Percentiles rank a stretch among this genome's conserved stretches.
Evolutionary conservation across 805 yeast genomes (phyloP).

Genomic region (Candida vaughaniae): DNA sequence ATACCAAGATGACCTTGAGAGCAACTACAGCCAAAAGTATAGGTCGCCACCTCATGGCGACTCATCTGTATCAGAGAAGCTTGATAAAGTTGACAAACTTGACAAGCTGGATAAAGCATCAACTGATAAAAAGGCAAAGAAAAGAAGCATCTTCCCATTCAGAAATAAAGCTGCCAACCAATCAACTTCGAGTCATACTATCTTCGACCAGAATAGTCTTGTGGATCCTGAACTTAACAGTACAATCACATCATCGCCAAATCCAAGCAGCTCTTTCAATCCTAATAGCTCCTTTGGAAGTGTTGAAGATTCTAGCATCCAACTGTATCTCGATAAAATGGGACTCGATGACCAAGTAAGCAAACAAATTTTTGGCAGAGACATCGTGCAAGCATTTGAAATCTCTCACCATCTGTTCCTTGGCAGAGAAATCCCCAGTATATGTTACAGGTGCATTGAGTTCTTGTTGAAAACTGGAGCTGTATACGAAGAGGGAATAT

Average conservation of each 20-base stretch:
- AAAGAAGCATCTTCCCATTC: constrained; percentile 62
- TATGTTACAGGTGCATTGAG: constrained; percentile 72
- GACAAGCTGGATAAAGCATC: constrained; percentile 19
- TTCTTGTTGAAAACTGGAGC: constrained; percentile 67
- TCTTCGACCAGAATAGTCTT: constrained; percentile 5
- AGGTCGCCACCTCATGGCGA: constrained; percentile 11
- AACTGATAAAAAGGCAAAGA: constrained; percentile 41
- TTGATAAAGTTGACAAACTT: constrained; percentile 5
- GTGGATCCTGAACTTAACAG: constrained; percentile 2
- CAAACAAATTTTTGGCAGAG: constrained; percentile 62
- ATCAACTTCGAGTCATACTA: constrained; percentile 17
- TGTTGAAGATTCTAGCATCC: constrained; percentile 18
- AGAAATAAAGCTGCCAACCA: constrained; percentile 18
- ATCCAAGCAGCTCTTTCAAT: constrained; percentile 4
- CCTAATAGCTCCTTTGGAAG: constrained; percentile 1
- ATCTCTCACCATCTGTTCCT: constrained; percentile 49
- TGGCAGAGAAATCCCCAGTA: constrained; percentile 63
- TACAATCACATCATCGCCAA: constrained; percentile 3
- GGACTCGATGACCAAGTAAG: constrained; percentile 33
- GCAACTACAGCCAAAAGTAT: constrained; percentile 1
- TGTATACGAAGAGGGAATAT: constrained; percentile 84
- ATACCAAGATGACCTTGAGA: constrained; percentile 15
- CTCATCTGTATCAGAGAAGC: constrained; percentile 6
- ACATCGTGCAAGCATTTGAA: constrained; percentile 50
- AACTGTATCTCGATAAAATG: constrained; percentile 34